A percentile compares a stretch with the other conserved stretches of the same genome.
phyloP scores from a whole-genome alignment of 2,329 filamentous ascomycete species.

The Curvularia sp. region DNA sequence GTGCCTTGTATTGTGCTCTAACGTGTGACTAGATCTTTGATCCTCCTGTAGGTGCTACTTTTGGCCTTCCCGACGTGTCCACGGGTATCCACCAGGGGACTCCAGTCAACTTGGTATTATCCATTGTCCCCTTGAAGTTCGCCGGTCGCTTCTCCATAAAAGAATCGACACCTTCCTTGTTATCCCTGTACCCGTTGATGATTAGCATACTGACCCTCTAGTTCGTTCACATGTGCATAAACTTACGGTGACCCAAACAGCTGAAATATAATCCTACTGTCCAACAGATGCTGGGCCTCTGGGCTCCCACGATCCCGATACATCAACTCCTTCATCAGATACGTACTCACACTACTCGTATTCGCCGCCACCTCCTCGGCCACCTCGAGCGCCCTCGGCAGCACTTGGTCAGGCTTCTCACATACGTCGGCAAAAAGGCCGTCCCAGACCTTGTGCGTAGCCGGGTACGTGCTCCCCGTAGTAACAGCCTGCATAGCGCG shows the following conservation, averaged over 20 bases:
- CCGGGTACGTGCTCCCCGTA: conserved; percentile 67
- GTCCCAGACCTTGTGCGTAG: conserved; percentile 59
- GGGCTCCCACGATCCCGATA: conserved; percentile 65
- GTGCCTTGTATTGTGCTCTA: conserved; percentile 2
- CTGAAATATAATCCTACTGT: conserved; percentile 69
- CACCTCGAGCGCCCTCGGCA: conserved; percentile 69
- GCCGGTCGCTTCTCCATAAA: conserved; percentile 73
- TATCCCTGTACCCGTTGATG: conserved; percentile 57
- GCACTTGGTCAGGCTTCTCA: conserved; percentile 63
- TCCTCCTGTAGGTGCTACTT: conserved; percentile 40
- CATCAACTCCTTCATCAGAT: conserved; percentile 76
- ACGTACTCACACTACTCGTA: conserved; percentile 68
- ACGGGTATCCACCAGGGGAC: conserved; percentile 74
- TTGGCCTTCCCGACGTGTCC: conserved; percentile 54
- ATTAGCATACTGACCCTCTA: conserved; percentile 5
- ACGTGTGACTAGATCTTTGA: conserved; percentile 37
- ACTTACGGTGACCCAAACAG: conserved; percentile 60
- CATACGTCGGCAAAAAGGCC: conserved; percentile 72
- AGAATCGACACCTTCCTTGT: conserved; percentile 70
- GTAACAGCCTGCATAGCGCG: conserved; percentile 71
- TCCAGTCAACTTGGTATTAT: conserved; percentile 63
- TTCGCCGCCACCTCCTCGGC: conserved; percentile 72
- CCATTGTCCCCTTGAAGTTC: conserved; percentile 66
- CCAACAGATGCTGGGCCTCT: conserved; percentile 74
- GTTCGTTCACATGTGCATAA: conserved; percentile 5